Conservation (phyloP, 1,284 basidiomycete genomes). For the Sanghuangporus weigelae region DNA sequence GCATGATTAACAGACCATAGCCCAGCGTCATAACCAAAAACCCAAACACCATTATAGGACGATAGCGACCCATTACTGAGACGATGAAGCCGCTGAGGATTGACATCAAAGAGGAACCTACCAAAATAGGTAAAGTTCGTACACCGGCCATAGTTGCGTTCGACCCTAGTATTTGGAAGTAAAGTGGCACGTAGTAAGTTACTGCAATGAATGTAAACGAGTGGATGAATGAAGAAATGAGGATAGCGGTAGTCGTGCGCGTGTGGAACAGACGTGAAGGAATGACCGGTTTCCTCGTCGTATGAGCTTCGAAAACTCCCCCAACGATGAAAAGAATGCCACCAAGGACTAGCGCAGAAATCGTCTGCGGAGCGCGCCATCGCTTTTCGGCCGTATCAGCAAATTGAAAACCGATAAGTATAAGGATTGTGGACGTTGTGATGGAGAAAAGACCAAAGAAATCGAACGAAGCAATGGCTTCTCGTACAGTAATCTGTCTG, state of each 20-base stretch:
- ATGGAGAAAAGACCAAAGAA: constrained; percentile 41
- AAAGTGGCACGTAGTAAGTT: constrained; percentile 30
- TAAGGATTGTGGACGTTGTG: constrained; percentile 40
- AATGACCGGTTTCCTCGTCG: constrained; percentile 47
- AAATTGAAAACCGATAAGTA: constrained; percentile 37
- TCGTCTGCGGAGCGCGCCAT: constrained; percentile 33
- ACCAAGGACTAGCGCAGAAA: constrained; percentile 45
- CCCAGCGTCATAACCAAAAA: constrained; percentile 30
- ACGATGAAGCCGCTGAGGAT: constrained; percentile 14
- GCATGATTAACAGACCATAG: constrained; percentile 31
- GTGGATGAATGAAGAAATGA: constrained; percentile 37
- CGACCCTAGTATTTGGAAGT: constrained; percentile 39
- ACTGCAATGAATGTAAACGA: constrained; percentile 34
- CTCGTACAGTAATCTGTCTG: constrained; percentile 26
- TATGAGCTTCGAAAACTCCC: constrained; percentile 40
- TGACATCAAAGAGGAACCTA: constrained; percentile 27
- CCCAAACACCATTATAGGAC: constrained; percentile 19
- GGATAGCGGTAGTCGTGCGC: constrained; percentile 37
- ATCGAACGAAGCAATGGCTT: constrained; percentile 39
- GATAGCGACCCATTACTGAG: constrained; percentile 8
- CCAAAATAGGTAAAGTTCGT: constrained; percentile 38
- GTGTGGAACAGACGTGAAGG: constrained; percentile 45
- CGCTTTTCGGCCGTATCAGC: constrained; percentile 26
- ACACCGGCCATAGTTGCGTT: constrained; percentile 40
- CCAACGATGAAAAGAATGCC: constrained; percentile 33